Evolutionary conservation across 345 rosid species (phyloP).

Genomic region (Passiflora organensis): DNA sequence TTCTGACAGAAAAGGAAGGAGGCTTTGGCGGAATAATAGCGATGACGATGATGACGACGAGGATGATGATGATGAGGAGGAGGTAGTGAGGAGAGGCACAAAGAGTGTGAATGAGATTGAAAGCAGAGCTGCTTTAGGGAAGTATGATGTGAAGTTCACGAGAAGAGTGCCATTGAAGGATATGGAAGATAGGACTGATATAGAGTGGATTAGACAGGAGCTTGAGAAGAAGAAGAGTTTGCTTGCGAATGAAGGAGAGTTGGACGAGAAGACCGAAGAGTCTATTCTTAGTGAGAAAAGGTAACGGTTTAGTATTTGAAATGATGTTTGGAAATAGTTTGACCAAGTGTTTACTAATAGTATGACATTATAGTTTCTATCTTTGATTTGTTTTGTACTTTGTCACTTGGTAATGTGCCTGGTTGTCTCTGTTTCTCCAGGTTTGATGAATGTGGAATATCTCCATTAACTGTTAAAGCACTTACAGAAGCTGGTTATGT

Average conservation of each 20-base stretch:
- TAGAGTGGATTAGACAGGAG: constrained; percentile 55
- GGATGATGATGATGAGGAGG: constrained; percentile 32
- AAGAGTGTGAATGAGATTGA: constrained; percentile 49
- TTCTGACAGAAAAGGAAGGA: constrained; percentile 21
- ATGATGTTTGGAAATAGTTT: background rate
- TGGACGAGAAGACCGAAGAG: constrained; percentile 21
- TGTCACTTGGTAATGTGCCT: constrained; percentile 5
- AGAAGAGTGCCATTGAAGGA: constrained; percentile 61
- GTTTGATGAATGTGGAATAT: constrained; percentile 72
- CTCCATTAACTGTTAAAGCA: constrained; percentile 75
- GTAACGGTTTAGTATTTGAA: constrained; percentile 14
- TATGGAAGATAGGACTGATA: constrained; percentile 47
- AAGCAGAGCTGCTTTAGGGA: constrained; percentile 69
- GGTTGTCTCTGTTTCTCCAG: constrained; percentile 34
- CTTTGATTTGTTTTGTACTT: background rate
- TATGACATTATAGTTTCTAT: background rate
- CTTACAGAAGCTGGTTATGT: constrained; percentile 72
- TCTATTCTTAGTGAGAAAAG: constrained; percentile 59
- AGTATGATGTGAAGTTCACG: constrained; percentile 56
- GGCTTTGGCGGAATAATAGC: constrained; percentile 44
- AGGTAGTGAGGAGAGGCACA: constrained; percentile 34
- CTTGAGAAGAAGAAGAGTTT: constrained; percentile 41
- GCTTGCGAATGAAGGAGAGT: constrained; percentile 26
- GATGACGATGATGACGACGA: constrained; percentile 34
- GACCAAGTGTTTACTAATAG: background rate